Evolutionary conservation across 2,329 filamentous ascomycete species (phyloP).

Genomic region (Aspergillus fumigatus): DNA sequence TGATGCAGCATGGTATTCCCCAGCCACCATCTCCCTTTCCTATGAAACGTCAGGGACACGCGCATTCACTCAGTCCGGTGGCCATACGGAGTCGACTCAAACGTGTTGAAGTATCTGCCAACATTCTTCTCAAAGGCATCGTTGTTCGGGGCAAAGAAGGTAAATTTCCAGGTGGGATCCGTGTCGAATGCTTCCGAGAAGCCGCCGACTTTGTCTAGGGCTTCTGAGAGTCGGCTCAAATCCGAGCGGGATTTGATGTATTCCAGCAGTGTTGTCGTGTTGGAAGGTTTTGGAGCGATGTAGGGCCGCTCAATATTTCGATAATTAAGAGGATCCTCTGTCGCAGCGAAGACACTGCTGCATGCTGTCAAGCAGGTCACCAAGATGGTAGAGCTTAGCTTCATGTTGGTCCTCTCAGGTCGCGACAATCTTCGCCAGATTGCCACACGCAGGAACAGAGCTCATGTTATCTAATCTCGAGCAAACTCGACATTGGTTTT

Average conservation of each 20-base stretch:
- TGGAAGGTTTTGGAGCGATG: background rate
- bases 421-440: too few species aligned
- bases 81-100: background rate
- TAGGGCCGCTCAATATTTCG: background rate
- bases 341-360: background rate
- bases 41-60: background rate
- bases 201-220: constrained; percentile 9
- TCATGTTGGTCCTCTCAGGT: background rate
- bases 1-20: constrained; percentile 2
- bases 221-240: background rate
- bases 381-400: background rate
- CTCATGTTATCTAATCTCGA: too few species aligned
- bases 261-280: background rate
- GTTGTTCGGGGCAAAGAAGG: constrained; percentile 29
- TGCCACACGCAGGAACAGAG: too few species aligned
- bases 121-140: constrained; percentile 25
- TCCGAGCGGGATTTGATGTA: background rate
- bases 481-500: too few species aligned
- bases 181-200: constrained; percentile 28
- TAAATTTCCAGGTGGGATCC: constrained; percentile 23
- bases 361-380: background rate
- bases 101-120: constrained; percentile 17
- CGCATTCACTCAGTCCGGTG: background rate
- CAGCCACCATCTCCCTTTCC: constrained; percentile 7
- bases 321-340: background rate